Evolutionary conservation across 768 basidiomycete species (phyloP), one percentile per base, ranked within the genome.

Genomic region (Boletus fagicola): DNA sequence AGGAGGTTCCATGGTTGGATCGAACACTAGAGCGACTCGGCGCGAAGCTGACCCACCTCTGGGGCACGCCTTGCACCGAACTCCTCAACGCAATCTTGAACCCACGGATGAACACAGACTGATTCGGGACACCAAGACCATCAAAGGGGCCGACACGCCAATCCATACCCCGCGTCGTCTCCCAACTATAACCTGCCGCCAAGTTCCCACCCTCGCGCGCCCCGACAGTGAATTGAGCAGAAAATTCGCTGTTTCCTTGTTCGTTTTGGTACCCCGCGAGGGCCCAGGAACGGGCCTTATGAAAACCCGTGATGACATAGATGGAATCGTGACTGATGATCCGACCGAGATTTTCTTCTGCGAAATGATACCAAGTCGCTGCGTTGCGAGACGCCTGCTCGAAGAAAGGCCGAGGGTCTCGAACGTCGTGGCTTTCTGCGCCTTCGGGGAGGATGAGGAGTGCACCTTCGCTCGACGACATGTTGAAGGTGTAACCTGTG

Each of bases 391-490:
- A 54, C 1, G 72, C 72, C 42, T 68, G 68, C 15, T 66, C 62
- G 7, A 63, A 59, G 39, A 76, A 72, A 2, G 52, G 58, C 3
- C n/a, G 46, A 13, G 56, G 49, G 16, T 76, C 65, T 16, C 63
- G 63, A 24, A 73, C 58, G 26, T 71, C 68, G 18, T 66, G 61
- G 50, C 62, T 44, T 18, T 58, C 59, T 1, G 73, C 70, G 6
- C 73, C 76, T 35, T 74, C 67, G 0, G 76, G 74, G 40, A 77
- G 67, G 22, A 71, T 49, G 10, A 76, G 63, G 9, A 75, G 51
- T 5, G 73, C 72, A 2, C 73, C 74, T 60, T 73, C 71, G 33
- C 15, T 48, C 0, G 62, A 63, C 15, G 68, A 60, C 20, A 65
- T 12, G 26, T 52, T 56, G 52, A 70, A 66, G 15, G 33, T 52